Percentiles rank a stretch among this genome's conserved stretches.
These are phyloP conservation scores for Rhododendron griersonianum DNA, from an alignment of 148 eudicot species.

Conservation along the genomic window DNA sequence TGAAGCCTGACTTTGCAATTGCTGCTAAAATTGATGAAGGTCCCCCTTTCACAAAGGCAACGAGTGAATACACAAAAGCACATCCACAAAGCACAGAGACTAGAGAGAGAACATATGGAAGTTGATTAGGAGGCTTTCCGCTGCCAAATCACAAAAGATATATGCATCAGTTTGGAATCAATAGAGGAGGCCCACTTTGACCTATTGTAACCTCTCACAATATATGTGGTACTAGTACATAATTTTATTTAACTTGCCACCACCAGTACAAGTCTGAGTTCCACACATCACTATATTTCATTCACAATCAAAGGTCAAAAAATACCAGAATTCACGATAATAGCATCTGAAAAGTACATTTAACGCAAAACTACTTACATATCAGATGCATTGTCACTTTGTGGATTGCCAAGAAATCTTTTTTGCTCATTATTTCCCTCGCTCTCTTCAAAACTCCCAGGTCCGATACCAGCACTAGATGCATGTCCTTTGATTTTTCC, in stretches of 20 bases:
- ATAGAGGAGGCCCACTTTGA: background rate
- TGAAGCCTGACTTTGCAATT: slow-evolving; percentile 87
- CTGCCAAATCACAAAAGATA: slow-evolving; percentile 41
- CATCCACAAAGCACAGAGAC: slow-evolving; percentile 55
- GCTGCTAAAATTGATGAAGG: slow-evolving; percentile 58
- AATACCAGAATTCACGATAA: background rate
- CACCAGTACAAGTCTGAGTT: background rate
- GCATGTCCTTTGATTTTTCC: slow-evolving; percentile 47
- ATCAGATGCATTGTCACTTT: slow-evolving; percentile 38
- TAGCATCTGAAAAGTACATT: background rate
- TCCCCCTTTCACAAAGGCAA: slow-evolving; percentile 58
- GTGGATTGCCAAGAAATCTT: slow-evolving; percentile 22
- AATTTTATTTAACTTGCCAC: background rate
- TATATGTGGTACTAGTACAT: background rate
- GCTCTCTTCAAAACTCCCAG: slow-evolving; percentile 46
- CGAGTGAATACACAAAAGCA: slow-evolving; percentile 47
- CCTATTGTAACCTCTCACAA: background rate
- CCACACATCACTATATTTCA: background rate
- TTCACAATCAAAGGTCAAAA: background rate
- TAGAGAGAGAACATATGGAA: slow-evolving; percentile 53
- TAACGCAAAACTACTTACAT: slow-evolving; percentile 37
- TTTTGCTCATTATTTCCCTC: slow-evolving; percentile 34
- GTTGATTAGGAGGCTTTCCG: slow-evolving; percentile 49
- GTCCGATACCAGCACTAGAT: slow-evolving; percentile 63
- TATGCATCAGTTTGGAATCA: slow-evolving; percentile 18